Evolutionary conservation across 1,284 basidiomycete genomes (phyloP).

Genomic region (Ganoderma lingzhi): DNA sequence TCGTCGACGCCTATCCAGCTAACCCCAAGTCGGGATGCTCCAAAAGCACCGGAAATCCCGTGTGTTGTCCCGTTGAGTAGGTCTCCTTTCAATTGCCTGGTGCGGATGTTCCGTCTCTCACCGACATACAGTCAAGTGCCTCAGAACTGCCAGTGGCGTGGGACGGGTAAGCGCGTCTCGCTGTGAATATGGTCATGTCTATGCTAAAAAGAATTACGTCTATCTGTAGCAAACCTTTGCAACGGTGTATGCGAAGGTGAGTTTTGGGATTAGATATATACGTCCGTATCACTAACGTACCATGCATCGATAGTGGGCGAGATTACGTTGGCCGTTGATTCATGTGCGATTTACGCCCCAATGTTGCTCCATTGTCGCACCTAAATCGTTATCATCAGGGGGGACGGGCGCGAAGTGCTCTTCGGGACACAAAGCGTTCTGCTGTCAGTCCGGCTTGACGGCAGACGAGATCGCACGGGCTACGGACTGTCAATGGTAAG

Average conservation of each 20-base stretch:
- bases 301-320: neutral
- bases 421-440: neutral
- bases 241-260: neutral
- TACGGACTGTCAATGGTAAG: slow-evolving; percentile 1
- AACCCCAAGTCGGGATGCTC: neutral
- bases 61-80: neutral
- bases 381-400: neutral
- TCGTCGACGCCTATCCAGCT: neutral
- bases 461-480: neutral
- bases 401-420: neutral
- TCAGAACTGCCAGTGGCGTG: slow-evolving; percentile 1
- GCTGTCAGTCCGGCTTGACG: neutral
- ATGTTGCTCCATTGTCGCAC: neutral
- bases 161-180: neutral
- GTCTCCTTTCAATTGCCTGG: neutral
- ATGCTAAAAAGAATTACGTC: neutral
- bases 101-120: neutral
- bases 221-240: neutral
- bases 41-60: neutral
- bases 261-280: neutral
- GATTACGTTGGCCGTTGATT: neutral
- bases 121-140: neutral
- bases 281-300: neutral
- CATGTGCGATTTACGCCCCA: neutral
- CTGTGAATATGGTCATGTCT: neutral